Evolutionary conservation across 2,329 filamentous ascomycete species (phyloP), one percentile per base, ranked within the genome.

Genomic region (Claviceps arundinis): DNA sequence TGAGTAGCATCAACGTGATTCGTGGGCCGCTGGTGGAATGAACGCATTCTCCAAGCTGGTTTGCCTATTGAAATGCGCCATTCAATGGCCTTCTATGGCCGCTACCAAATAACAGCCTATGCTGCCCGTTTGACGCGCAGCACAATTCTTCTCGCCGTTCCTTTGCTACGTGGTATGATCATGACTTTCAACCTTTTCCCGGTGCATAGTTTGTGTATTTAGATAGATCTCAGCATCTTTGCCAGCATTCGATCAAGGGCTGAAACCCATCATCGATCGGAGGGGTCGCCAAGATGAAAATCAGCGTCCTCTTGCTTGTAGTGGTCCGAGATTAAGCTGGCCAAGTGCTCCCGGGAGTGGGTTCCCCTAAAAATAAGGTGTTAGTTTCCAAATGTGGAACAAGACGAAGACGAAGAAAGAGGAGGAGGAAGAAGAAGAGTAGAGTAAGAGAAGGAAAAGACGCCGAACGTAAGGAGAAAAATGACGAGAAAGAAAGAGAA

Each of bases 221-320:
- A 14, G 9, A 17, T 24, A 24, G 17, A 41, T 41, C 34, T 13
- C 16, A 40, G 19, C 42, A 37, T 46, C 26, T 46, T 46, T 50
- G 4, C 22, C 26, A 19, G 16, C 19, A 40, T 16, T 11, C 16
- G 14, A 30, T 8, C 7, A n/a, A 11, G 4, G 19, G 34, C 14
- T 19, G 5, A 11, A 8, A 7, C 7, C 13, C 1, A 34, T 58
- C 56, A 57, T 55, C 55, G 54, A 22, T 64, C 61, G 46, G 61
- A 60, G 53, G 65, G 69, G 49, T 64, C 69, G 63, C 68, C 71
- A 9, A 74, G 64, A 55, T 79, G 72, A 55, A 81, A 78, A 59
- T 81, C 80, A 51, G 85, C 78, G 60, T 89, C 85, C 62, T 88
- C 84, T 26, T 76, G 72, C 57, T 85, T 82, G 66, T 89, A 89